Conservation (phyloP, 345 rosid genomes). For the Heritiera littoralis region DNA sequence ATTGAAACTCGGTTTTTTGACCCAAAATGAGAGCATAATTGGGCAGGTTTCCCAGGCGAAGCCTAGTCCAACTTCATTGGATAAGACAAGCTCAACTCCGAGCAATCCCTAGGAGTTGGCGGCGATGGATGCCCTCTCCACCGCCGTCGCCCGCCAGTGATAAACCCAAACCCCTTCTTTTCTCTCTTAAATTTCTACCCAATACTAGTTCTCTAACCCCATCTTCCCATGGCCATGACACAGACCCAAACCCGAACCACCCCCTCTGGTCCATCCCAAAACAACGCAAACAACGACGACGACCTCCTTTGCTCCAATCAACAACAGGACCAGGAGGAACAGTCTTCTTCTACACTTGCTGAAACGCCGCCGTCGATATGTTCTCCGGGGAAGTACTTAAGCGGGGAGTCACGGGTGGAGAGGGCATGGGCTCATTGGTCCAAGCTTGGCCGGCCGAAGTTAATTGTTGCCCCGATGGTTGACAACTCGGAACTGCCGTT, state of each 20-base stretch:
- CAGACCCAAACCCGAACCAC: constrained; percentile 30
- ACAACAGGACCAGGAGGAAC: constrained; percentile 16
- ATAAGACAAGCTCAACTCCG: too few species aligned
- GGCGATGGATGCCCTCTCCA: constrained; percentile 52
- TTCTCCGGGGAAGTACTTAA: constrained; percentile 37
- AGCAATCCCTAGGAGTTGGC: constrained; percentile 41
- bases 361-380: constrained; percentile 24
- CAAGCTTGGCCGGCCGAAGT: constrained; percentile 72
- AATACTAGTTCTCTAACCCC: constrained; percentile 16
- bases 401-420: constrained; percentile 51
- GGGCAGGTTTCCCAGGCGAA: too few species aligned
- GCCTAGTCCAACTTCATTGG: too few species aligned
- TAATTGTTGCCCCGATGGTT: constrained; percentile 94
- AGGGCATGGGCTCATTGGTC: constrained; percentile 89
- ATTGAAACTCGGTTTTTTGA: too few species aligned
- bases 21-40: too few species aligned
- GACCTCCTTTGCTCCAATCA: constrained; percentile 41
- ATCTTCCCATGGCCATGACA: constrained; percentile 33
- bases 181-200: not conserved
- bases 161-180: constrained; percentile 26
- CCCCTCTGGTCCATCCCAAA: constrained; percentile 26
- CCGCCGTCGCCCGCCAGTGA: constrained; percentile 54
- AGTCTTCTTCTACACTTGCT: constrained; percentile 15
- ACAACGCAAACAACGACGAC: constrained; percentile 26
- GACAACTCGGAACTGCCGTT: constrained; percentile 98